Percentiles rank a stretch among this genome's conserved stretches.
Evolutionary conservation across 73 alveolate genomes (phyloP).

Genomic region (Urostyla sp.): DNA sequence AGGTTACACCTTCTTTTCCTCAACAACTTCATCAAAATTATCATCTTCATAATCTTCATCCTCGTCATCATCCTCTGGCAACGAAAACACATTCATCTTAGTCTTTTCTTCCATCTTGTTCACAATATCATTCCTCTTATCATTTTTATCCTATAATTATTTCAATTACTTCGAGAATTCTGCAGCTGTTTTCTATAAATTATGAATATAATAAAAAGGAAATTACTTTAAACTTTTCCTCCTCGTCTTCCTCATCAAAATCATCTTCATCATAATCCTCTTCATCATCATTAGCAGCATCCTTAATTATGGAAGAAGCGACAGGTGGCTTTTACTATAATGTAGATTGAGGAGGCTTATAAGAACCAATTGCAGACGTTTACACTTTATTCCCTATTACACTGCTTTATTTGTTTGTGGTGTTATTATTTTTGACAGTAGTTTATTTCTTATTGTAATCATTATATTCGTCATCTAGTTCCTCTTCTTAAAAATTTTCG

Average conservation of each 20-base stretch:
- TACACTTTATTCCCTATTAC: background rate
- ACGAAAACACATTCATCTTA: background rate
- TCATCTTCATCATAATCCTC: conserved; percentile 51
- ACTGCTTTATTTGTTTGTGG: background rate
- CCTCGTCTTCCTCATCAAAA: conserved; percentile 54
- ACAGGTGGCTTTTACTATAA: background rate
- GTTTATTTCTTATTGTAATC: background rate
- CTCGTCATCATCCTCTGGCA: background rate
- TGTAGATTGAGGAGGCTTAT: background rate
- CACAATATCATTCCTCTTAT: conserved; percentile 14
- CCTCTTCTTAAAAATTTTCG: conserved; percentile 26
- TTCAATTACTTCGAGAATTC: conserved; percentile 14
- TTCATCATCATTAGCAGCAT: conserved; percentile 36
- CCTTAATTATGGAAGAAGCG: too few relatives aligned
- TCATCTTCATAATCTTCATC: conserved; percentile 13
- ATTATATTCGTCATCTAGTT: conserved; percentile 41
- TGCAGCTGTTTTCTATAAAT: conserved; percentile 27
- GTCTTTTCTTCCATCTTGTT: conserved; percentile 12
- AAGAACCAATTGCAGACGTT: background rate
- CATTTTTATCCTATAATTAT: conserved; percentile 1
- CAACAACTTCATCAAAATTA: conserved; percentile 45
- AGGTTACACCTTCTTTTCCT: conserved; percentile 17
- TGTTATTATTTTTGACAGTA: background rate
- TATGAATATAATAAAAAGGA: background rate
- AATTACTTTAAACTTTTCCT: conserved; percentile 46